Conservation (phyloP, 2,329 filamentous ascomycete genomes). For the Cytospora piceae region DNA sequence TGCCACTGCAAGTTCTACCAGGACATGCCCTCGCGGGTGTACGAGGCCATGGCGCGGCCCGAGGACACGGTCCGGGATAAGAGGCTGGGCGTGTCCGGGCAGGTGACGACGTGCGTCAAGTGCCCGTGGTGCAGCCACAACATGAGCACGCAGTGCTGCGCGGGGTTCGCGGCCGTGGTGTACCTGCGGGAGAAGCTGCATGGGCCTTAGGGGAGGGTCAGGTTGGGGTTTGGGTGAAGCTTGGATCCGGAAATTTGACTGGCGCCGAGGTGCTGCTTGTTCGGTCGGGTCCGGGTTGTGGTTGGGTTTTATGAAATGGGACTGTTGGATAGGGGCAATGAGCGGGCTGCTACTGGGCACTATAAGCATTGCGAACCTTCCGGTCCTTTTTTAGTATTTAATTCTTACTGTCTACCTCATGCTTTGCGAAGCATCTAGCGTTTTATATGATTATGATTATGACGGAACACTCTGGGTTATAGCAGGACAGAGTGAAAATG, state of each 20-base stretch:
- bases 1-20: constrained; percentile 67
- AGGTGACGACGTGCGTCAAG: constrained; percentile 64
- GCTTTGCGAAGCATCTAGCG: background rate
- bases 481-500: background rate
- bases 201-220: constrained; percentile 19
- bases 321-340: background rate
- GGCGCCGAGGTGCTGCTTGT: background rate
- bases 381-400: background rate
- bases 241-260: background rate
- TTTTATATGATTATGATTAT: background rate
- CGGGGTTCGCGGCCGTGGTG: constrained; percentile 69
- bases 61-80: constrained; percentile 57
- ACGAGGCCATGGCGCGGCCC: constrained; percentile 66
- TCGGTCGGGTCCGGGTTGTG: background rate
- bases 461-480: background rate
- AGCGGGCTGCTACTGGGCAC: background rate
- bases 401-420: background rate
- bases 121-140: constrained; percentile 75
- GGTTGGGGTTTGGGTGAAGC: background rate
- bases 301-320: background rate
- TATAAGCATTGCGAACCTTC: background rate
- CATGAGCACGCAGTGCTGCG: constrained; percentile 71
- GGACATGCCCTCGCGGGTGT: constrained; percentile 66
- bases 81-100: constrained; percentile 56
- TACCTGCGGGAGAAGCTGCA: constrained; percentile 68